phyloP scores from a whole-genome alignment of 257 asterid genomes.

The Prunella vulgaris region DNA sequence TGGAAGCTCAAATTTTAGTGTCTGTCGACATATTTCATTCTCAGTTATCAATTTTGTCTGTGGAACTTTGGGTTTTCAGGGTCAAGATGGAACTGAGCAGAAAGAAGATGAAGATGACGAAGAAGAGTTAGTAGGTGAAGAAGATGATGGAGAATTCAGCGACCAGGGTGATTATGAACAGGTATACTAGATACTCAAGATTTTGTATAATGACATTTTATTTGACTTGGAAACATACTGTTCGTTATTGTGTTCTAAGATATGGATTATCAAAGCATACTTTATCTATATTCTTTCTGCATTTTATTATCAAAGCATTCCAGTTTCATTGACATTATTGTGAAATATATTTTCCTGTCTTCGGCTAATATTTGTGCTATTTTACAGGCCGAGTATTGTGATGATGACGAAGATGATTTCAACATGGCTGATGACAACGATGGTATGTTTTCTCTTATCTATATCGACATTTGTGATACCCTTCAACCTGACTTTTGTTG shows the following conservation, averaged over 20 bases:
- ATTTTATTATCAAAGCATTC: background rate
- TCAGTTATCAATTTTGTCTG: background rate
- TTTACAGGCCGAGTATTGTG: conserved; percentile 47
- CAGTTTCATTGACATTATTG: too few species aligned
- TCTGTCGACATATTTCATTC: background rate
- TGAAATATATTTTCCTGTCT: background rate
- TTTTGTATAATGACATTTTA: background rate
- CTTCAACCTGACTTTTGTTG: too few species aligned
- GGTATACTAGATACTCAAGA: conserved; percentile 25
- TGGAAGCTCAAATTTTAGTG: background rate
- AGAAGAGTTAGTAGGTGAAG: background rate
- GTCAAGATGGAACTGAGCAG: background rate
- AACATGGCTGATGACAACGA: conserved; percentile 51
- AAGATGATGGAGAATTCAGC: conserved; percentile 12
- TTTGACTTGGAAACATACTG: too few species aligned
- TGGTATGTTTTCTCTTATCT: conserved; percentile 24
- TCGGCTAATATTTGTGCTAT: background rate
- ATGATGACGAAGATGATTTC: conserved; percentile 76
- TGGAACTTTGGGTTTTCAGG: background rate
- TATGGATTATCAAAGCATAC: background rate
- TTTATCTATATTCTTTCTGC: too few species aligned
- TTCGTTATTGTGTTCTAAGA: too few species aligned
- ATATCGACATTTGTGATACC: background rate
- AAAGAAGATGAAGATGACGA: background rate
- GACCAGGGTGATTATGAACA: conserved; percentile 65